Evolutionary conservation across 1,284 basidiomycete genomes (phyloP), one percentile per base, ranked within the genome.

Genomic region (Tranzscheliella williamsii): DNA sequence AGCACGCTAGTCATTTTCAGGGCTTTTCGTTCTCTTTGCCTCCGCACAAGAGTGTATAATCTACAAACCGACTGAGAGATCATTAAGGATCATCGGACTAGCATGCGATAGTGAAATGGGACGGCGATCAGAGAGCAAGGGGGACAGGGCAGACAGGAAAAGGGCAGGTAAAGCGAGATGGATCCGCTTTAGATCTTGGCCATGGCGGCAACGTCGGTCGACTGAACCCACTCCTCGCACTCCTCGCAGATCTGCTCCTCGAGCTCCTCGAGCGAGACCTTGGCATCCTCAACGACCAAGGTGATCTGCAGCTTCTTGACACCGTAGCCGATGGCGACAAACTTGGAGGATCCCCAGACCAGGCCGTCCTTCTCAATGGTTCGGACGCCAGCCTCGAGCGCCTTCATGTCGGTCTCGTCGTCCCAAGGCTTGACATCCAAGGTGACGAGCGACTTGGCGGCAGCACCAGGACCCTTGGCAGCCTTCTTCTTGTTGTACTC

Each of bases 391-490:
- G 83, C 80, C 81, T 98, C 94, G 69, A 98, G 84, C 46, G 82
- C 87, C 42, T 78, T 84, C 91, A 99, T 92, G 82, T 97, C 90
- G 54, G 94, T 99, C 83, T 96, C 92, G 79, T 97, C 93, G 79
- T 98, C 94, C 94, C 93, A 77, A 38, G 93, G 94, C 82, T 97
- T 98, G 65, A 98, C 91, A 70, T 97, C 92, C 73, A 97, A 82
- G 44, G 95, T 98, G 43, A 94, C 91, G 58, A 94, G 85, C 66
- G 91, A 94, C 90, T 91, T 77, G 43, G 76, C 49, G 32, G 48
- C 75, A 39, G 81, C 79, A 70, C 81, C 81, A 72, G 81, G 80
- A 66, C 87, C 86, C 83, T 97, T 97, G 78, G 82, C 84, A 23
- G 91, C 91, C 83, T 96, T 97, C 84, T 91, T 93, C 46, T 83